A percentile compares a stretch with the other conserved stretches of the same genome.
phyloP scores from a whole-genome alignment of 495 filamentous ascomycete species.

The Xylaria venustula region DNA sequence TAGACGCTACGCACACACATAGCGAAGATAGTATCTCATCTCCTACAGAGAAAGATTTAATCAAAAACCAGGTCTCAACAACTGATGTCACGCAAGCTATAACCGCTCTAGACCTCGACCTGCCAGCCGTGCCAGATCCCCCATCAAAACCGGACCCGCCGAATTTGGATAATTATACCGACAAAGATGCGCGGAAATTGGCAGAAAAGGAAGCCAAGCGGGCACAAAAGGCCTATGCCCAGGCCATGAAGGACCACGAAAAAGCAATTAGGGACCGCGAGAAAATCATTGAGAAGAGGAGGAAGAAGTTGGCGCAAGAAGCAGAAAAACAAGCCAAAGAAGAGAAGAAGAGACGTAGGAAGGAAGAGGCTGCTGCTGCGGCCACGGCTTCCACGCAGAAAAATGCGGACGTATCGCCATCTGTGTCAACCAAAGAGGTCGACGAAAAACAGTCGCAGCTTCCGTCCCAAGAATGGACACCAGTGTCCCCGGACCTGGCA shows the following conservation, averaged over 20 bases:
- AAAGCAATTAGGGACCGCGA: slow-evolving; percentile 58
- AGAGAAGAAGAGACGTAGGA: slow-evolving; percentile 36
- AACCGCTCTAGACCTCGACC: slow-evolving; percentile 25
- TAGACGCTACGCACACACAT: background rate
- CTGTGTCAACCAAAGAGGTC: slow-evolving; percentile 17
- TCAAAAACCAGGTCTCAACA: slow-evolving; percentile 6
- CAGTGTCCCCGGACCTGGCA: background rate
- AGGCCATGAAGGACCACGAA: slow-evolving; percentile 61
- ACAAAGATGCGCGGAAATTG: slow-evolving; percentile 62
- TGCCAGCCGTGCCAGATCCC: slow-evolving; percentile 43
- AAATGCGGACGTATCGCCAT: slow-evolving; percentile 17
- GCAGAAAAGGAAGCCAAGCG: slow-evolving; percentile 62
- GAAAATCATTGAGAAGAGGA: slow-evolving; percentile 54
- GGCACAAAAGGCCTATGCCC: slow-evolving; percentile 57
- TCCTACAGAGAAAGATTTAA: background rate
- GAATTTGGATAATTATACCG: slow-evolving; percentile 50
- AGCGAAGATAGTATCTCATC: background rate
- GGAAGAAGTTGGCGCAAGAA: slow-evolving; percentile 50
- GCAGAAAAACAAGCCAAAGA: slow-evolving; percentile 40
- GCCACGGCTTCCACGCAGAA: slow-evolving; percentile 12
- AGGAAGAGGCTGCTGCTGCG: slow-evolving; percentile 26
- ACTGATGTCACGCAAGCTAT: slow-evolving; percentile 18
- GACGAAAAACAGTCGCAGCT: slow-evolving; percentile 7
- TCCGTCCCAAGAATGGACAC: background rate
- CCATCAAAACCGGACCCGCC: slow-evolving; percentile 42